A percentile compares a stretch with the other conserved stretches of the same genome.
These are phyloP conservation scores for Rhododendron kiyosumense DNA, from an alignment of 148 eudicot species.

Conservation along the genomic window DNA sequence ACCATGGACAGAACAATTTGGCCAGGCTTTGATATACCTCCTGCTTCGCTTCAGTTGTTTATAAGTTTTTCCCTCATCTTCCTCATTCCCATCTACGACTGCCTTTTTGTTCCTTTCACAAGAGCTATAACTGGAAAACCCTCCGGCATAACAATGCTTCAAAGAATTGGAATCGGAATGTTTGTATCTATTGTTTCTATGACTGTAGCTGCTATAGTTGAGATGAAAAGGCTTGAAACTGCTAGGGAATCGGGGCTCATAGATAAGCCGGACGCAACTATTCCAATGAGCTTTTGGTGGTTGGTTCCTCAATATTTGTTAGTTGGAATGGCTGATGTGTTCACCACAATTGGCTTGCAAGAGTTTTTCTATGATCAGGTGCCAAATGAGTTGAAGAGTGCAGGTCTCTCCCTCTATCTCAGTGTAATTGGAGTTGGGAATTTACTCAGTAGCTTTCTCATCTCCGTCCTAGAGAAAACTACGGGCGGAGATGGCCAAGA, in stretches of 20 bases:
- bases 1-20: slow-evolving; percentile 30
- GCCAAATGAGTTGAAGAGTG: slow-evolving; percentile 33
- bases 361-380: slow-evolving; percentile 45
- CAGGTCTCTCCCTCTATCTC: slow-evolving; percentile 31
- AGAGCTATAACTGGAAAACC: slow-evolving; percentile 28
- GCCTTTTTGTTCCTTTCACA: slow-evolving; percentile 26
- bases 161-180: slow-evolving; percentile 28
- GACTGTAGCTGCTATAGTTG: slow-evolving; percentile 26
- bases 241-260: slow-evolving; percentile 22
- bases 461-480: slow-evolving; percentile 22
- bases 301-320: slow-evolving; percentile 35
- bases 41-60: slow-evolving; percentile 31
- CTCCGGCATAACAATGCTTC: slow-evolving; percentile 37
- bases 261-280: slow-evolving; percentile 15
- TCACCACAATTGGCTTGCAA: slow-evolving; percentile 39
- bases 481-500: slow-evolving; percentile 22
- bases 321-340: slow-evolving; percentile 33
- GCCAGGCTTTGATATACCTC: slow-evolving; percentile 26
- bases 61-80: slow-evolving; percentile 18
- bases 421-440: slow-evolving; percentile 37
- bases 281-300: slow-evolving; percentile 26
- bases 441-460: slow-evolving; percentile 30
- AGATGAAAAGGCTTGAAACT: slow-evolving; percentile 12
- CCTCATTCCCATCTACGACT: slow-evolving; percentile 34
- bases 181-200: slow-evolving; percentile 12